Base-by-base conservation (phyloP, 441 rosid genomes). In the Arabidopsis hybrid region DNA sequence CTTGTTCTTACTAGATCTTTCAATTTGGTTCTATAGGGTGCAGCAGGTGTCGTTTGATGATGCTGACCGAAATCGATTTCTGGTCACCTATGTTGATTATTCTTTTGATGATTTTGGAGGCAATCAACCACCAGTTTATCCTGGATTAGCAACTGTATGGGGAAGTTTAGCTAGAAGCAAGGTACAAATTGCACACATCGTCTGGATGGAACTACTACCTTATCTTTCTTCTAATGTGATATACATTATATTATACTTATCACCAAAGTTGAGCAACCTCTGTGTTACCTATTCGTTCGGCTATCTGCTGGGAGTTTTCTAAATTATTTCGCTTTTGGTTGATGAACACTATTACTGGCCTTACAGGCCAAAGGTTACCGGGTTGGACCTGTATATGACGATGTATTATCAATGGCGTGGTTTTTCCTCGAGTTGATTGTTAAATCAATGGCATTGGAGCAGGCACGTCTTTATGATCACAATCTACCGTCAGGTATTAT, bases 91-190 rank as follows among this genome's bases (percentile, higher is more conserved):
- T 63, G 97, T 90, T 52, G 99, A 96, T 86, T 90, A 85, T 85
- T 95, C 97, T 77, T 96, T 96, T 83, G 98, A 96, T 86, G 99
- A 96, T 81, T 96, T 96, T 87, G 99, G 97, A 69, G 97, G 98
- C 76, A 96, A 92, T 79, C 99, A 96, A 71, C 89, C 97, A 77
- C 98, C 99, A 1, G 99, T 96, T 76, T 96, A 96, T 84, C 97
- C 99, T 63, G 99, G 99, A 71, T 85, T 96, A 80, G 88, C 97
- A 49, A 95, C 98, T 47, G 99, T 96, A 40, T 96, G 98, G 98
- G 98, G 99, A 74, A 96, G 99, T 86, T 85, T 96, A 83, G 99
- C 99, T 80, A 94, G 99, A 72, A 96, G 99, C 83, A 96, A 96
- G 98, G 99, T 93, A 80, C 49, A 49, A 52, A 60, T 32, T 61